Percentiles rank a stretch among this genome's conserved stretches.
These are phyloP conservation scores for Leishmania braziliensis DNA, from an alignment of 208 protist species.

Conservation along the genomic window DNA sequence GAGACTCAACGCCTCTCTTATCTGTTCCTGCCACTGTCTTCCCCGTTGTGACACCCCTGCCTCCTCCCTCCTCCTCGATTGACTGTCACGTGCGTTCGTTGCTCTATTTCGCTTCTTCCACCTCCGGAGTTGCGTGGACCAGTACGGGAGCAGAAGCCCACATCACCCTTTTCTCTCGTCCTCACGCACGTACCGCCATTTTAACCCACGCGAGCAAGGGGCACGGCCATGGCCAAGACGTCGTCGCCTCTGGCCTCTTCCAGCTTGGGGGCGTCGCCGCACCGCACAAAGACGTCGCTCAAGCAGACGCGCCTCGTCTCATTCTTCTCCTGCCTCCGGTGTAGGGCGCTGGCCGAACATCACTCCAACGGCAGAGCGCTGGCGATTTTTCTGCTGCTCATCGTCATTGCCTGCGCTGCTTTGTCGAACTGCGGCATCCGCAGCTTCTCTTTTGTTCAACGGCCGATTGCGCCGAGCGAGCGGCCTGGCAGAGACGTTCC, in stretches of 20 bases:
- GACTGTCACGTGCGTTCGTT: not conserved
- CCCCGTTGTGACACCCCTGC: not conserved
- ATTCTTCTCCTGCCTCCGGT: not conserved
- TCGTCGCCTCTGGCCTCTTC: not conserved
- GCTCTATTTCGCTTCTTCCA: not conserved
- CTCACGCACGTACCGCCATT: not conserved
- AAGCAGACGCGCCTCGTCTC: not conserved
- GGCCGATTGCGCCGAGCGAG: not conserved
- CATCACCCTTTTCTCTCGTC: not conserved
- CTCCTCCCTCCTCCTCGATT: not conserved
- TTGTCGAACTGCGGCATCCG: conserved; percentile 12
- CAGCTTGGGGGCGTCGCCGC: not conserved
- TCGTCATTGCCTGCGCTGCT: not conserved
- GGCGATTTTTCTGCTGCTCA: not conserved
- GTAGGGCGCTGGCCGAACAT: not conserved
- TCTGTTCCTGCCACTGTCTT: not conserved
- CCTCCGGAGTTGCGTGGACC: not conserved
- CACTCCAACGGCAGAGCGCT: not conserved
- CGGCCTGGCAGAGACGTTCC: not conserved
- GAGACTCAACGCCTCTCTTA: not conserved
- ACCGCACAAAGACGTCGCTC: not conserved
- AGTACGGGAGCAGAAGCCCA: not conserved
- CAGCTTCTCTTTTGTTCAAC: conserved; percentile 5
- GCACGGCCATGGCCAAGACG: not conserved
- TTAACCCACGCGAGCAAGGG: not conserved